phyloP scores from a whole-genome alignment of 2,329 filamentous ascomycete species.

The Domatiomyces catenatus region DNA sequence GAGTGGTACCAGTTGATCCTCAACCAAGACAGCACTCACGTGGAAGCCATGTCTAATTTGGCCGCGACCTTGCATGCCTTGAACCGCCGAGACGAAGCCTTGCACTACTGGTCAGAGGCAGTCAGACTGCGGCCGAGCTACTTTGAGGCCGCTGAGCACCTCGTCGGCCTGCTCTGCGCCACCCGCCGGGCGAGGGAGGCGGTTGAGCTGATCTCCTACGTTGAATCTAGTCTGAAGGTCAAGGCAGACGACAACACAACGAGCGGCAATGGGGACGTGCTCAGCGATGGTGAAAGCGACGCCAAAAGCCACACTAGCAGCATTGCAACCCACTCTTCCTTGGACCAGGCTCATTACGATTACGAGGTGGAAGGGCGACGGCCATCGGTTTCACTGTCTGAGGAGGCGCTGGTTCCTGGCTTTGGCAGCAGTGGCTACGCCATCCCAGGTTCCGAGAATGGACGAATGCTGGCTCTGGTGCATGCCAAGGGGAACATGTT shows the following conservation, averaged over 20 bases:
- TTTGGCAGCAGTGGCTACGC: constrained; percentile 73
- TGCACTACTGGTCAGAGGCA: constrained; percentile 72
- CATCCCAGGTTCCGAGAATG: constrained; percentile 75
- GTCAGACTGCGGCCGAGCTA: constrained; percentile 71
- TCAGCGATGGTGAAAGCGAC: constrained; percentile 46
- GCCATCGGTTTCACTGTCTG: constrained; percentile 1
- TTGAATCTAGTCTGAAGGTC: constrained; percentile 57
- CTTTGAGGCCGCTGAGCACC: constrained; percentile 87
- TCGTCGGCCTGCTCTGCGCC: constrained; percentile 72
- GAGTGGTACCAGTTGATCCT: constrained; percentile 42
- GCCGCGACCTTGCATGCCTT: constrained; percentile 79
- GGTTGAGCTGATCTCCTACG: constrained; percentile 68
- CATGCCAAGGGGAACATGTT: constrained; percentile 99
- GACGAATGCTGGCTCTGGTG: constrained; percentile 78
- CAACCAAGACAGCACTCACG: constrained; percentile 48
- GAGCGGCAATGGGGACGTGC: constrained; percentile 36
- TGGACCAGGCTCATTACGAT: constrained; percentile 44
- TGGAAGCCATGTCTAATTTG: constrained; percentile 86
- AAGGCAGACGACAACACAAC: constrained; percentile 28
- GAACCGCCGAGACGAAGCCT: constrained; percentile 66
- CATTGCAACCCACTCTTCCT: constrained; percentile 35
- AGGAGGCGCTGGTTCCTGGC: constrained; percentile 25
- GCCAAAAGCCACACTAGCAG: constrained; percentile 38
- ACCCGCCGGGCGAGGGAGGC: constrained; percentile 71
- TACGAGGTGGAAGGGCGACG: constrained; percentile 30